Evolutionary conservation across 2,329 filamentous ascomycete genomes (phyloP).

Genomic region (Alternaria sp.): DNA sequence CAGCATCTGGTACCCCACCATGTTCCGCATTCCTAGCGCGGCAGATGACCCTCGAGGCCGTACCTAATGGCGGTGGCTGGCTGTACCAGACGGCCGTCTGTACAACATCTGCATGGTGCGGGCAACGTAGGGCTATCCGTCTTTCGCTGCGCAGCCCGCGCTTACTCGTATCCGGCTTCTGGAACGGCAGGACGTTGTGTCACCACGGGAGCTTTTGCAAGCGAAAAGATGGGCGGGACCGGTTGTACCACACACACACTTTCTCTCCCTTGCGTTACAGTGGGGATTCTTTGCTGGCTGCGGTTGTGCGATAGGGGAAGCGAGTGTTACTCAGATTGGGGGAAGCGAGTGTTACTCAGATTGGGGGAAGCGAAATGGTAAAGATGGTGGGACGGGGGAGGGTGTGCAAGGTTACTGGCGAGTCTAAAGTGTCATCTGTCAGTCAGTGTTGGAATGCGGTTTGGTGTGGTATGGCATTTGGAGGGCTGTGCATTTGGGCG

Average conservation of each 20-base stretch:
- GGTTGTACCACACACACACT: neutral
- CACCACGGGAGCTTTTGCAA: neutral
- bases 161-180: neutral
- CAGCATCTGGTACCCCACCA: neutral
- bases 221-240: neutral
- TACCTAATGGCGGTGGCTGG: neutral
- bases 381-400: neutral
- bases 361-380: neutral
- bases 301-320: neutral
- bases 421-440: conserved; percentile 1
- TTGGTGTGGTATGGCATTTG: neutral
- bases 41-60: neutral
- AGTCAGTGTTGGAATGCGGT: neutral
- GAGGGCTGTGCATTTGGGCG: neutral
- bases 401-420: neutral
- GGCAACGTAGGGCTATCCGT: neutral
- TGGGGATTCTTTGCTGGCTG: neutral
- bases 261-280: neutral
- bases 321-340: neutral
- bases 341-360: neutral
- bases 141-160: neutral
- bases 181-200: neutral
- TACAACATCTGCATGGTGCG: neutral
- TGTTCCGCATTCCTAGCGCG: neutral
- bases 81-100: neutral